These are phyloP conservation scores for Rhizoctonia solani DNA, from an alignment of 1,284 basidiomycete genomes.

Conservation along the genomic window DNA sequence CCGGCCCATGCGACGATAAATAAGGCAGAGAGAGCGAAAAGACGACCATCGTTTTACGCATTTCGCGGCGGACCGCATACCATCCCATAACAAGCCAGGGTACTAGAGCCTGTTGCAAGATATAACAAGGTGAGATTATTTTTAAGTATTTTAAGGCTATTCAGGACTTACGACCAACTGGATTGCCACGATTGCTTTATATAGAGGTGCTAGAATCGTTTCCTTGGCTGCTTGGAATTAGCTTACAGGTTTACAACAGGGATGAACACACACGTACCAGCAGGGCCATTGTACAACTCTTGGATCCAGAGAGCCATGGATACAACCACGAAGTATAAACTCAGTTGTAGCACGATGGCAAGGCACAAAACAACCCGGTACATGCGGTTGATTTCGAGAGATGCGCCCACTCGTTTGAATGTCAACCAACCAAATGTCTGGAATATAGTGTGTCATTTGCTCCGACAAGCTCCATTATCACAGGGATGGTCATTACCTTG, in stretches of 20 bases:
- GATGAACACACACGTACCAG: slow-evolving; percentile 46
- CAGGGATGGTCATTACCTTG: slow-evolving; percentile 54
- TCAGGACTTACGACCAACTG: slow-evolving; percentile 65
- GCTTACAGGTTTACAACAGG: neutral
- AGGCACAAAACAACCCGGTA: slow-evolving; percentile 68
- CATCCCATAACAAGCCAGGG: slow-evolving; percentile 74
- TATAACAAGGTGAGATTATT: too few relatives aligned
- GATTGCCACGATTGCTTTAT: slow-evolving; percentile 59
- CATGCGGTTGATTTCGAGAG: slow-evolving; percentile 67
- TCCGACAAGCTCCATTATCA: neutral
- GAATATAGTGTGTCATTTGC: too few relatives aligned
- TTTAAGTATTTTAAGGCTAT: too few relatives aligned
- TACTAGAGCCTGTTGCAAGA: slow-evolving; percentile 56
- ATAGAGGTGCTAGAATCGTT: slow-evolving; percentile 54
- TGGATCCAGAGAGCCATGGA: slow-evolving; percentile 76
- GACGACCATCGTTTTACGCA: slow-evolving; percentile 58
- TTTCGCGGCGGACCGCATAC: slow-evolving; percentile 71
- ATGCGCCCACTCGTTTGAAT: slow-evolving; percentile 82
- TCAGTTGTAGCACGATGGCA: slow-evolving; percentile 73
- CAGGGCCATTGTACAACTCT: slow-evolving; percentile 67
- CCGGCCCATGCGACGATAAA: slow-evolving; percentile 66
- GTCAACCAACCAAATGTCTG: slow-evolving; percentile 81
- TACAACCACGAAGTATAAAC: slow-evolving; percentile 72
- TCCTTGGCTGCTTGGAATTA: neutral
- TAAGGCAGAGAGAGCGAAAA: slow-evolving; percentile 64